These are phyloP conservation scores for Wallacemonas sp. DNA, from an alignment of 208 protist species.

Conservation along the genomic window DNA sequence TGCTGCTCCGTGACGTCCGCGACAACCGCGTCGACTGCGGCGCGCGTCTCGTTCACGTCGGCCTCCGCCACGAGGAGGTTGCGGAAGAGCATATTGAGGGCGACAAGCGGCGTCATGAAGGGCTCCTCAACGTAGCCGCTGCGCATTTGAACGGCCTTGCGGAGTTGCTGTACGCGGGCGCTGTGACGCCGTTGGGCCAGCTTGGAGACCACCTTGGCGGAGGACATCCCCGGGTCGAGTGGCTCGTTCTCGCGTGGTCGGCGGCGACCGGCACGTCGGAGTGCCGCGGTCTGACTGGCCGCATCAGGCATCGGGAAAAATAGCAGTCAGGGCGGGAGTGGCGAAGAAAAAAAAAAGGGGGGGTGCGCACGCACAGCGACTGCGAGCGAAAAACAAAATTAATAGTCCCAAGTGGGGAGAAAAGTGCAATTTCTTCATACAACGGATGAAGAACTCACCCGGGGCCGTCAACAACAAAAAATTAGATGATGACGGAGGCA, in stretches of 20 bases:
- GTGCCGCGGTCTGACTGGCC: neutral
- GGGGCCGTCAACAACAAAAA: no score
- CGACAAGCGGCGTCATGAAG: conserved; percentile 49
- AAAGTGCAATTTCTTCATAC: no score
- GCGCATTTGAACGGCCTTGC: conserved; percentile 11
- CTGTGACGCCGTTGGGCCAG: neutral
- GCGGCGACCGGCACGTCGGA: neutral
- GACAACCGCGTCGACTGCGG: conserved; percentile 28
- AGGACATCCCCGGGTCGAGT: neutral
- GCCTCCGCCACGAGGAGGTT: conserved; percentile 37
- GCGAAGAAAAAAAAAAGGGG: neutral
- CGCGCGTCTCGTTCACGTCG: conserved; percentile 26
- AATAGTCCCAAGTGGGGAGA: no score
- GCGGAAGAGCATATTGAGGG: conserved; percentile 58
- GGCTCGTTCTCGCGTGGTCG: neutral
- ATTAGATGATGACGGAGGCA: no score
- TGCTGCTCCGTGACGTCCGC: conserved; percentile 28
- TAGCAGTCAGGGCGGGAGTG: neutral
- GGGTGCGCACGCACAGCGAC: neutral
- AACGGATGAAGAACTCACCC: no score
- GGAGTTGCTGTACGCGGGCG: neutral
- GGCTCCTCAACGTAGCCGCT: conserved; percentile 54
- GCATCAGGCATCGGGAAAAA: neutral
- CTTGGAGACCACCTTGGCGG: neutral
- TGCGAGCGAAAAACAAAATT: no score